These are phyloP conservation scores for Mycena vulgaris DNA, from an alignment of 768 basidiomycete species.

Conservation along the genomic window DNA sequence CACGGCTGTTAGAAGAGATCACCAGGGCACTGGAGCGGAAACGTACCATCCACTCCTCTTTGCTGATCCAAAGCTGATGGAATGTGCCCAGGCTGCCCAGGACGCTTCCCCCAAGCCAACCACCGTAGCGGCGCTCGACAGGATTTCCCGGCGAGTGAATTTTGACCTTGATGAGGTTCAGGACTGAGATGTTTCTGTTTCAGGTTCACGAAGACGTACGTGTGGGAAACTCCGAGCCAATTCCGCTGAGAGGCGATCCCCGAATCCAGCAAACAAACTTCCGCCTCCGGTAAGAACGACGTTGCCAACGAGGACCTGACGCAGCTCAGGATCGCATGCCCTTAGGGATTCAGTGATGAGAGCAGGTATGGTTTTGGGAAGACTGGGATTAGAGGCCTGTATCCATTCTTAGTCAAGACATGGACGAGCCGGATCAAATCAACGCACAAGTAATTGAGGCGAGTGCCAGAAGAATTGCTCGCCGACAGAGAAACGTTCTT, in stretches of 20 bases:
- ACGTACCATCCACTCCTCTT: slow-evolving; percentile 91
- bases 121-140: slow-evolving; percentile 90
- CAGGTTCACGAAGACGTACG: slow-evolving; percentile 66
- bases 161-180: slow-evolving; percentile 73
- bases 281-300: slow-evolving; percentile 98
- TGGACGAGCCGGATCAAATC: neutral
- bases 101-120: slow-evolving; percentile 97
- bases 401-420: slow-evolving; percentile 11
- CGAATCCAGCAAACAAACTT: slow-evolving; percentile 87
- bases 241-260: slow-evolving; percentile 87
- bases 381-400: slow-evolving; percentile 70
- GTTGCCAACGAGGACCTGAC: slow-evolving; percentile 91
- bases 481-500: slow-evolving; percentile 86
- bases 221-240: slow-evolving; percentile 82
- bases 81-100: slow-evolving; percentile 96
- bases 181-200: slow-evolving; percentile 16
- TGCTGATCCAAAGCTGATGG: slow-evolving; percentile 97
- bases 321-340: slow-evolving; percentile 92
- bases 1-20: neutral
- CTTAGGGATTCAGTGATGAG: slow-evolving; percentile 85
- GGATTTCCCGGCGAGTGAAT: slow-evolving; percentile 94
- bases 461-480: slow-evolving; percentile 92
- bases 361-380: slow-evolving; percentile 83
- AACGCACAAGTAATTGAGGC: slow-evolving; percentile 64
- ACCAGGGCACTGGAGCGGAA: slow-evolving; percentile 4